Percentiles rank a stretch among this genome's conserved stretches.
Conservation (phyloP, 345 rosid species). For the Erodium maritimum region DNA sequence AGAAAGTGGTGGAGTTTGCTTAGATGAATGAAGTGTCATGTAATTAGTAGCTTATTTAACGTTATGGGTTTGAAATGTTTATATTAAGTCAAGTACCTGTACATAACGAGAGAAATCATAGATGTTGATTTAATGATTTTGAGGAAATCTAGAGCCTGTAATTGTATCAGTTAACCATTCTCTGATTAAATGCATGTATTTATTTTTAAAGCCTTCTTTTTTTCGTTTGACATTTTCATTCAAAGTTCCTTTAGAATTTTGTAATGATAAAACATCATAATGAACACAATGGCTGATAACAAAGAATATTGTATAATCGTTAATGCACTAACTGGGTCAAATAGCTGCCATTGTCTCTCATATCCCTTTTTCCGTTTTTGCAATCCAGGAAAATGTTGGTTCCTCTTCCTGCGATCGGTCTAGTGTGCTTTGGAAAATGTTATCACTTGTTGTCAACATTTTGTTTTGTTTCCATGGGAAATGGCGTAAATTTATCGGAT, state of each 20-base stretch:
- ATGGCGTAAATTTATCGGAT: conserved; percentile 59
- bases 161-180: no score
- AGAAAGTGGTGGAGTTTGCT: not conserved
- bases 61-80: not conserved
- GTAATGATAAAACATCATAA: no score
- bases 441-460: conserved; percentile 59
- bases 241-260: no score
- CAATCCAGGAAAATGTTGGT: conserved; percentile 69
- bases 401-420: conserved; percentile 76
- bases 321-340: not conserved
- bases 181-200: no score
- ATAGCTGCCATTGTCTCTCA: not conserved
- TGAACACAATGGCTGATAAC: not conserved
- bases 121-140: not conserved
- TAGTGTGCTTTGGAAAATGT: conserved; percentile 56
- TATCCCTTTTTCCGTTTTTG: not conserved
- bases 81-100: not conserved
- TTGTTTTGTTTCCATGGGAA: conserved; percentile 81
- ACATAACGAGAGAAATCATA: not conserved
- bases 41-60: not conserved
- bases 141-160: no score
- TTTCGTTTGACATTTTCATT: no score
- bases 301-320: not conserved
- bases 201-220: no score
- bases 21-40: not conserved